These are phyloP conservation scores for Eucalyptus guilfoylei DNA, from an alignment of 345 rosid genomes.

Conservation along the genomic window DNA sequence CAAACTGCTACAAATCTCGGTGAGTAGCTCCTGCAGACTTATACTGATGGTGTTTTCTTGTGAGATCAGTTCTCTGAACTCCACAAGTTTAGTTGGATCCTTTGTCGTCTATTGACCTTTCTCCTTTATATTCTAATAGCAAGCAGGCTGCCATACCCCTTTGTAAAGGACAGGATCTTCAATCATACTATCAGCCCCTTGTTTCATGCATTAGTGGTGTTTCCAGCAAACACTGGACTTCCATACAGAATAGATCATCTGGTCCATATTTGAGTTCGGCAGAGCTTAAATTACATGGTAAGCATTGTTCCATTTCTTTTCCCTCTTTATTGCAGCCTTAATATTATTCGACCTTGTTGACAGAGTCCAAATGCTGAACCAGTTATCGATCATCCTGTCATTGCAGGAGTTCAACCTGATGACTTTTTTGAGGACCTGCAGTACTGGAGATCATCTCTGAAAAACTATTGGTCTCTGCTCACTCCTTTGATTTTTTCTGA, in stretches of 20 bases:
- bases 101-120: neutral
- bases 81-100: neutral
- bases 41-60: neutral
- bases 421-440: slow-evolving; percentile 73
- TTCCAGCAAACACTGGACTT: slow-evolving; percentile 72
- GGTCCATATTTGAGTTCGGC: slow-evolving; percentile 33
- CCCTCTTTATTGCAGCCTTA: neutral
- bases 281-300: slow-evolving; percentile 78
- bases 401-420: slow-evolving; percentile 65
- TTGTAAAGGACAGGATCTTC: slow-evolving; percentile 57
- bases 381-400: slow-evolving; percentile 3
- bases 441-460: slow-evolving; percentile 60
- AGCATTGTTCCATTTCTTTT: slow-evolving; percentile 31
- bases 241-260: slow-evolving; percentile 77
- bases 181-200: slow-evolving; percentile 72
- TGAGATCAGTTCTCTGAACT: neutral
- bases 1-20: slow-evolving; percentile 56
- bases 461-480: slow-evolving; percentile 89
- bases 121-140: slow-evolving; percentile 12
- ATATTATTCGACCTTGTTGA: neutral
- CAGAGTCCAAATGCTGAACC: neutral
- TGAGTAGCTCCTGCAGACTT: slow-evolving; percentile 15
- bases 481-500: slow-evolving; percentile 96
- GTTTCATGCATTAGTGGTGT: slow-evolving; percentile 72
- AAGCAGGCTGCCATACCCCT: slow-evolving; percentile 36